Evolutionary conservation across 2,329 filamentous ascomycete species (phyloP).

Genomic region (Cladosporium sphaerospermum): DNA sequence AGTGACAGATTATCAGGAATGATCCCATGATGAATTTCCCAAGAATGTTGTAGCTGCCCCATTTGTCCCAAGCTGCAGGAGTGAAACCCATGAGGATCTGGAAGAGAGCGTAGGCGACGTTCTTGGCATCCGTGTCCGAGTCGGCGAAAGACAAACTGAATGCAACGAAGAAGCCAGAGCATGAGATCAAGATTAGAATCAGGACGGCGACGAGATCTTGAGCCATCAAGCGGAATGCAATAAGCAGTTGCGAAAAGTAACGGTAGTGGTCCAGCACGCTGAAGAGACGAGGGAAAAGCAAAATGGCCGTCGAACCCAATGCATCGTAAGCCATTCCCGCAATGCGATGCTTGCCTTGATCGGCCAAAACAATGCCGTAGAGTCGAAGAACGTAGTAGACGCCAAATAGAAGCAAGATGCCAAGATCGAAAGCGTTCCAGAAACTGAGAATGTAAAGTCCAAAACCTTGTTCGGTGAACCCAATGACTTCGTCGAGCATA

Average conservation of each 20-base stretch:
- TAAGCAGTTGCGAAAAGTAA: conserved; percentile 91
- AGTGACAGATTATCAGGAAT: conserved; percentile 92
- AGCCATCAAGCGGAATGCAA: conserved; percentile 91
- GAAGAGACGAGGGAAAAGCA: conserved; percentile 85
- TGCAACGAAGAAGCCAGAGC: conserved; percentile 92
- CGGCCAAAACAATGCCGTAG: conserved; percentile 78
- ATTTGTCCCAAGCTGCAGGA: conserved; percentile 85
- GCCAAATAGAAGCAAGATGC: conserved; percentile 77
- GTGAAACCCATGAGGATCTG: conserved; percentile 96
- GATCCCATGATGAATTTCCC: conserved; percentile 70
- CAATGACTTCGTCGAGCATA: conserved; percentile 92
- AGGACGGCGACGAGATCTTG: conserved; percentile 81
- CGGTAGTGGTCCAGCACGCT: conserved; percentile 90
- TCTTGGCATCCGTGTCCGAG: conserved; percentile 61
- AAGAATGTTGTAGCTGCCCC: conserved; percentile 73
- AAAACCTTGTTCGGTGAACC: conserved; percentile 94
- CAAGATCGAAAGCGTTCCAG: conserved; percentile 93
- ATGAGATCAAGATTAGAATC: conserved; percentile 75
- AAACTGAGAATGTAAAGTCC: conserved; percentile 96
- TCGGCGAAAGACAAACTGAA: conserved; percentile 75
- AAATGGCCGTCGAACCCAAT: conserved; percentile 82
- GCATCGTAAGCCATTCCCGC: conserved; percentile 88
- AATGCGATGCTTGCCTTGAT: conserved; percentile 60
- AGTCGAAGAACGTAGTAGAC: conserved; percentile 85
- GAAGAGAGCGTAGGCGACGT: conserved; percentile 84